These are phyloP conservation scores for Helicocarpus griseus DNA, from an alignment of 2,329 filamentous ascomycete species.

Conservation along the genomic window DNA sequence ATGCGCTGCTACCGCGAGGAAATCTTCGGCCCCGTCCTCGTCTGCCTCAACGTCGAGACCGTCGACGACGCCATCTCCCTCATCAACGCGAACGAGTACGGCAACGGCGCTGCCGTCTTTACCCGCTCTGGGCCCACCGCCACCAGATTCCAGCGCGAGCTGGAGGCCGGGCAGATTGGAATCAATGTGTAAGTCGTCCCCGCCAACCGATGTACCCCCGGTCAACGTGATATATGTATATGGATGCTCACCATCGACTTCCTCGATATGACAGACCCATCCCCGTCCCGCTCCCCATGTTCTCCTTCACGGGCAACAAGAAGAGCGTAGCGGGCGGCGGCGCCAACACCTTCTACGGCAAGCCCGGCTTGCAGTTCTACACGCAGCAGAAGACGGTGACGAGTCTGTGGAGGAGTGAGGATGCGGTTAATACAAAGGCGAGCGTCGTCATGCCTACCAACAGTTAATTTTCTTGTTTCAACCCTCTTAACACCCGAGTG, in stretches of 20 bases:
- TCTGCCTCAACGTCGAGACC: conserved; percentile 51
- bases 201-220: not conserved
- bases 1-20: conserved; percentile 60
- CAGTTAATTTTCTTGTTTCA: conserved; percentile 5
- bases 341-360: conserved; percentile 89
- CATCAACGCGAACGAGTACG: conserved; percentile 59
- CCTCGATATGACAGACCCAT: conserved; percentile 35
- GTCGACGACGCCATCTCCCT: conserved; percentile 54
- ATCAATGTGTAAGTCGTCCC: conserved; percentile 45
- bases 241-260: not conserved
- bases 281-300: conserved; percentile 53
- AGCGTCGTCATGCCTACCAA: conserved; percentile 80
- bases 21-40: conserved; percentile 58
- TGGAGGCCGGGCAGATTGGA: conserved; percentile 57
- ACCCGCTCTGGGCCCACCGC: conserved; percentile 53
- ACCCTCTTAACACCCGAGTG: not conserved
- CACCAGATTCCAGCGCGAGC: conserved; percentile 53
- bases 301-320: conserved; percentile 64
- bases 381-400: conserved; percentile 98
- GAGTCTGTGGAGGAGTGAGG: conserved; percentile 75
- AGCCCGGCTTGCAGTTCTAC: conserved; percentile 86
- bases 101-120: conserved; percentile 58
- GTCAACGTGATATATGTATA: not conserved
- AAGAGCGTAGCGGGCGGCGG: conserved; percentile 86
- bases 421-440: conserved; percentile 77